A percentile compares a stretch with the other conserved stretches of the same genome.
These are phyloP conservation scores for Ceratocystis ficicola DNA, from an alignment of 2,329 filamentous ascomycete genomes.

Conservation along the genomic window DNA sequence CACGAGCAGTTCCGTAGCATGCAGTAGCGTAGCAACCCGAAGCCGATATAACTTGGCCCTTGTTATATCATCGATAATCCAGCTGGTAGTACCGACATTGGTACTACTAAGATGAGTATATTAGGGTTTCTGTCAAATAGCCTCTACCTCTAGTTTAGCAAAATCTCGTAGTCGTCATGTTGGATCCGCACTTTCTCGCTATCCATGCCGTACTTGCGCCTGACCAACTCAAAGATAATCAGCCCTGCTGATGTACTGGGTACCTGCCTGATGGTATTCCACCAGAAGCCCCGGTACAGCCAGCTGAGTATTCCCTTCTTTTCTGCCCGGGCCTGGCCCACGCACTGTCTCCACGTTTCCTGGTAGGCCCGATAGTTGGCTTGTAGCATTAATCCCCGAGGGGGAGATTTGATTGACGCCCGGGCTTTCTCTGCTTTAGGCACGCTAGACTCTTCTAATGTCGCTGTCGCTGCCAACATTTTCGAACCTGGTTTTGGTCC, in stretches of 20 bases:
- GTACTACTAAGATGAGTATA: too few relatives aligned
- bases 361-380: slow-evolving; percentile 61
- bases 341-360: slow-evolving; percentile 52
- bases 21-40: not conserved
- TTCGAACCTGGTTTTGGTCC: too few relatives aligned
- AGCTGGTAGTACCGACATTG: too few relatives aligned
- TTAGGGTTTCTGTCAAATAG: too few relatives aligned
- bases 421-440: not conserved
- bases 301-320: slow-evolving; percentile 47
- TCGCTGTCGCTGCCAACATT: slow-evolving; percentile 23
- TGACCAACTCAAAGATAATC: slow-evolving; percentile 66
- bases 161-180: slow-evolving; percentile 59
- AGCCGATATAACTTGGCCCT: not conserved
- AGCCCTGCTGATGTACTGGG: slow-evolving; percentile 65
- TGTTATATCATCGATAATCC: not conserved
- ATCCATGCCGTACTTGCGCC: slow-evolving; percentile 56
- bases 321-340: slow-evolving; percentile 43
- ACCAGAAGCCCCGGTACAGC: slow-evolving; percentile 61
- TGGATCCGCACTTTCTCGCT: slow-evolving; percentile 52
- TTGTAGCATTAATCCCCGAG: slow-evolving; percentile 42
- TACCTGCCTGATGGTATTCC: slow-evolving; percentile 59
- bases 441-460: not conserved
- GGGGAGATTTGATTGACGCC: not conserved
- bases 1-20: not conserved
- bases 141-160: slow-evolving; percentile 36